Evolutionary conservation across 192 early-diverging fungal species (phyloP), one percentile per base, ranked within the genome.

Genomic region (Coemansia sp.): DNA sequence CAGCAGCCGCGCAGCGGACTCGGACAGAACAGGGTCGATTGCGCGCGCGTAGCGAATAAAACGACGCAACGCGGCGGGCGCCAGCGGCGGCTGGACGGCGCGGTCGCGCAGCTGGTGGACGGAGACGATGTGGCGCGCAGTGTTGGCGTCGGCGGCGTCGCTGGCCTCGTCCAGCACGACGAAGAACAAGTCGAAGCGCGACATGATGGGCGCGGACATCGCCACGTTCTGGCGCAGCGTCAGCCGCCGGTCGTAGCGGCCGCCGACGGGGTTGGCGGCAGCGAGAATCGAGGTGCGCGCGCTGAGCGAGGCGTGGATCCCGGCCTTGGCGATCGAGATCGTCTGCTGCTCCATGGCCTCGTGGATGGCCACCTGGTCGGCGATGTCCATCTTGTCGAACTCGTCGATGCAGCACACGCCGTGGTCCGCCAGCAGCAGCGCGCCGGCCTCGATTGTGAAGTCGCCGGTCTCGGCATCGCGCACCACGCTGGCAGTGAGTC

Each of bases 321-420:
- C 95, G 41, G 96, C 96, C 76, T 98, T 98, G 54, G 95, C 92
- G 68, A 98, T 96, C 12, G 89, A 89, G 62, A 97, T 99, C 8
- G 96, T 99, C 78, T 99, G 97, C 85, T 99, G 97, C 80, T 98
- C 96, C 97, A 99, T 99, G 10, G 96, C 97, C 83, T 99, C 97
- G 88, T 99, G 97, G 85, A 99, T 99, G 37, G 97, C 95, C n/a
- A 98, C 95, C 77, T 97, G 96, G 84, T 99, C 97, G 49, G 84
- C 84, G 9, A 95, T 69, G 51, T 97, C 94, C 97, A 99, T 99
- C 85, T 99, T 99, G 77, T 98, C 95, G 80, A 98, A 98, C 75
- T 98, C 96, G 78, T 99, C 97, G 65, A 99, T 99, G 70, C 92
- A 94, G 70, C 96, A 98, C 65, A 99, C 95, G 50, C 97, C 95